Percentiles rank a stretch among this genome's conserved stretches.
Evolutionary conservation across 2,329 filamentous ascomycete genomes (phyloP).

Genomic region (Cercospora berteroae): DNA sequence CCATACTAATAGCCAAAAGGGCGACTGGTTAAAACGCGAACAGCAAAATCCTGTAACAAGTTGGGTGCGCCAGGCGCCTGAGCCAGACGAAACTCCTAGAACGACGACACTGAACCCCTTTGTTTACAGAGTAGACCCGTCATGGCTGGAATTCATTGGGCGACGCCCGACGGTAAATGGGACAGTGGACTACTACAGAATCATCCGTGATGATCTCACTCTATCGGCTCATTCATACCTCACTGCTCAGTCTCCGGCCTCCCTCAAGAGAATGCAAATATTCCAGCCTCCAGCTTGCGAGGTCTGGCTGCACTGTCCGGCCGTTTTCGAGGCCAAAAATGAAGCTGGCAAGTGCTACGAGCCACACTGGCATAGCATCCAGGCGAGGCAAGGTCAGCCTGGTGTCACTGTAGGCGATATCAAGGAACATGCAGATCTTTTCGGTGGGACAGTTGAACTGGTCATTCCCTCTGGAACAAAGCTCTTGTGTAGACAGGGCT

Average conservation of each 20-base stretch:
- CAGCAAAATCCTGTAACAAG: neutral
- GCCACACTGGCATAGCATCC: neutral
- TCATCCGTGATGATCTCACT: neutral
- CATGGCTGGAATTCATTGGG: neutral
- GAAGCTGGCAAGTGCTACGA: neutral
- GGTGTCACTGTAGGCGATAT: neutral
- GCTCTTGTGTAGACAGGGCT: neutral
- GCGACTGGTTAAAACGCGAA: neutral
- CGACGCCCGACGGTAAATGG: too few relatives aligned
- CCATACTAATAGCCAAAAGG: neutral
- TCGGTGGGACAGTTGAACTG: neutral
- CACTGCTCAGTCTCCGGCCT: neutral
- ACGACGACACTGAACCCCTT: neutral
- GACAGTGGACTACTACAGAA: too few relatives aligned
- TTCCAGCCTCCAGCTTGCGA: neutral
- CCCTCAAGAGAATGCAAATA: neutral
- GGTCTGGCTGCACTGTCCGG: neutral
- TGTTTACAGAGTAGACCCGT: neutral
- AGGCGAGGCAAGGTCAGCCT: neutral
- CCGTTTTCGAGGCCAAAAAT: neutral
- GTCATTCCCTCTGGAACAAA: neutral
- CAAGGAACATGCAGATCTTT: neutral
- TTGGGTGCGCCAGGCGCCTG: neutral
- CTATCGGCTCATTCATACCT: neutral
- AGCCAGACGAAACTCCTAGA: neutral